A percentile compares a stretch with the other conserved stretches of the same genome.
Conservation (phyloP, 2,329 filamentous ascomycete species). For the Teratosphaeriaceae sp. region DNA sequence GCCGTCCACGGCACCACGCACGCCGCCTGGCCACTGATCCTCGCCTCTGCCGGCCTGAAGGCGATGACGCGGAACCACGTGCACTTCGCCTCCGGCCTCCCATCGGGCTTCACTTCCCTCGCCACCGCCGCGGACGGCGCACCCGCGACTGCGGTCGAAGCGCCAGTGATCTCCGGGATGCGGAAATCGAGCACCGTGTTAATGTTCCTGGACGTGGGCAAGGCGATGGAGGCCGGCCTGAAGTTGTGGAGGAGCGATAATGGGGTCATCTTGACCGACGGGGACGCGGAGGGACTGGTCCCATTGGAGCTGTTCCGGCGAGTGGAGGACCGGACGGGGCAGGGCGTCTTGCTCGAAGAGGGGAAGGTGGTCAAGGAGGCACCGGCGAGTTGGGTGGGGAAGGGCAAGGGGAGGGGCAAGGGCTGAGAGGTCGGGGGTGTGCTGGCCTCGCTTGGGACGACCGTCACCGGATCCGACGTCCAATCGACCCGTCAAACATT, state of each 20-base stretch:
- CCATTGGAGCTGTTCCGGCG: slow-evolving; percentile 62
- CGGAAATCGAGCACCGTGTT: slow-evolving; percentile 55
- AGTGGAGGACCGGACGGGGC: slow-evolving; percentile 57
- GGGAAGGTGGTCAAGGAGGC: slow-evolving; percentile 62
- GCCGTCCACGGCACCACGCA: slow-evolving; percentile 90
- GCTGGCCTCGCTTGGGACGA: too few relatives aligned
- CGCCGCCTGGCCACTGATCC: slow-evolving; percentile 67
- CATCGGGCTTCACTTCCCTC: slow-evolving; percentile 41
- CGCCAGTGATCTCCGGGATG: slow-evolving; percentile 53
- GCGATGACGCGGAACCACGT: slow-evolving; percentile 83
- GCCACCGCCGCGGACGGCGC: slow-evolving; percentile 19
- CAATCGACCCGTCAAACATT: too few relatives aligned
- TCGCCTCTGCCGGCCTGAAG: slow-evolving; percentile 68
- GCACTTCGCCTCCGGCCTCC: slow-evolving; percentile 75
- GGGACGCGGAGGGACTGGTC: slow-evolving; percentile 54
- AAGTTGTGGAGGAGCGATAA: slow-evolving; percentile 52
- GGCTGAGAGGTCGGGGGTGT: slow-evolving; percentile 31
- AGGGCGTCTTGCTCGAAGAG: slow-evolving; percentile 62
- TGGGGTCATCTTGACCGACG: slow-evolving; percentile 41
- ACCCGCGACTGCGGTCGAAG: slow-evolving; percentile 27
- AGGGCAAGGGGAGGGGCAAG: slow-evolving; percentile 31
- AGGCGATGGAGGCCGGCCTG: slow-evolving; percentile 66
- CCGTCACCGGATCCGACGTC: too few relatives aligned
- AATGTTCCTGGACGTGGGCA: slow-evolving; percentile 72
- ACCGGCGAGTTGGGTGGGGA: slow-evolving; percentile 48